A percentile compares a stretch with the other conserved stretches of the same genome.
phyloP scores from a whole-genome alignment of 208 protist genomes.

The Zelonia costaricensis region DNA sequence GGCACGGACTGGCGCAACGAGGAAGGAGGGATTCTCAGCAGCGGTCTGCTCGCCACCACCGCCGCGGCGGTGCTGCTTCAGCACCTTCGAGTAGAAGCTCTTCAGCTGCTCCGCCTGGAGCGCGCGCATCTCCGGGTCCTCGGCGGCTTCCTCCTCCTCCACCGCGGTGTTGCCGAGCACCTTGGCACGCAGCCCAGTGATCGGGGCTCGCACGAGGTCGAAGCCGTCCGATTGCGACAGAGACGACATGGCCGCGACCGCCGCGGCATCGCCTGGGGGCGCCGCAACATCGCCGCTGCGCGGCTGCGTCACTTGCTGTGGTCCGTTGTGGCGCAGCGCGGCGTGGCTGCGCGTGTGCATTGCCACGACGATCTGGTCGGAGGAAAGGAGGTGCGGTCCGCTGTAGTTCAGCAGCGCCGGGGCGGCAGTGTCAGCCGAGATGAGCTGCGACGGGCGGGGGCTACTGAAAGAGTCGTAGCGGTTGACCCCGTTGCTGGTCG shows the following conservation, averaged over 20 bases:
- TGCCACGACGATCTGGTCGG: conserved; percentile 10
- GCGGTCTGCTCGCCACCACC: no score
- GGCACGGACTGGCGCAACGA: no score
- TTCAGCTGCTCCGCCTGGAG: conserved; percentile 19
- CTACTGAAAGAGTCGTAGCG: conserved; percentile 18
- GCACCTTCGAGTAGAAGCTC: conserved; percentile 23
- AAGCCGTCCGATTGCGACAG: conserved; percentile 9
- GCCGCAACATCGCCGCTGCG: neutral
- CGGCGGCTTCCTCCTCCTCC: conserved; percentile 30
- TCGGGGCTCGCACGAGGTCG: conserved; percentile 23
- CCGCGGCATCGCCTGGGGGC: neutral
- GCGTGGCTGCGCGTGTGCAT: neutral
- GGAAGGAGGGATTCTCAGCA: no score
- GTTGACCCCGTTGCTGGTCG: neutral
- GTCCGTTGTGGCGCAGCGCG: neutral
- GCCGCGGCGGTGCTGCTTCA: conserved; percentile 17
- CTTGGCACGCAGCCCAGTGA: conserved; percentile 24
- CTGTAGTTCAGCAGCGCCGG: neutral
- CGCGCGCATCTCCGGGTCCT: conserved; percentile 21
- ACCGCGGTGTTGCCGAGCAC: conserved; percentile 24
- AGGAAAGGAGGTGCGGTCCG: conserved; percentile 13
- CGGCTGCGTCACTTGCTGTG: neutral
- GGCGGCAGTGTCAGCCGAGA: conserved; percentile 5
- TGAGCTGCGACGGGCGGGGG: conserved; percentile 4
- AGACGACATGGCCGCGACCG: neutral